Evolutionary conservation across 352 stramenopile genomes (phyloP).

Genomic region (Phytophthora cryptogea): DNA sequence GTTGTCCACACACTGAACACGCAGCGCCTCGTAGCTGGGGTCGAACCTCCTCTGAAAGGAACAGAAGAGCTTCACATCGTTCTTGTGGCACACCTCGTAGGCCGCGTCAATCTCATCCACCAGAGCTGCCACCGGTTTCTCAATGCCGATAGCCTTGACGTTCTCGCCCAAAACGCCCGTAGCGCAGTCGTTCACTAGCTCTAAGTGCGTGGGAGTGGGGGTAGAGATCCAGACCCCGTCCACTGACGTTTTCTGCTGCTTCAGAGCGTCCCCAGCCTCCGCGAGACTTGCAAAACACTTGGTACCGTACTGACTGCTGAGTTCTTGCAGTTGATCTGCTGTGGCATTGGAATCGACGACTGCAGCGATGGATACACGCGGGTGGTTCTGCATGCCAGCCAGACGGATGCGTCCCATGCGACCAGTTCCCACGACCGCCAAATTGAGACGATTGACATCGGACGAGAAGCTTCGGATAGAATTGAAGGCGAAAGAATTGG

Average conservation of each 20-base stretch:
- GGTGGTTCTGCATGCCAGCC: constrained; percentile 53
- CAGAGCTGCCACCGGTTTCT: constrained; percentile 70
- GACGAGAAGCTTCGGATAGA: constrained; percentile 17
- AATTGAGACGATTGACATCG: constrained; percentile 32
- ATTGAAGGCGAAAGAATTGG: neutral
- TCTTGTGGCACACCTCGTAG: constrained; percentile 55
- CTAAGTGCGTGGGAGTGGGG: constrained; percentile 69
- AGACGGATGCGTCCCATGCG: constrained; percentile 82
- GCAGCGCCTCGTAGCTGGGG: constrained; percentile 77
- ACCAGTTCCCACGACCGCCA: constrained; percentile 72
- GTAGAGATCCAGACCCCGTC: constrained; percentile 80
- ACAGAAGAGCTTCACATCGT: constrained; percentile 79
- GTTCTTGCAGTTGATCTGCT: constrained; percentile 15
- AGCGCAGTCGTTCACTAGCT: constrained; percentile 48
- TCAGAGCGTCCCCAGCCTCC: constrained; percentile 33
- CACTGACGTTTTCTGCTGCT: constrained; percentile 24
- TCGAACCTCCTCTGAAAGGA: constrained; percentile 94
- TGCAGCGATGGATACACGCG: constrained; percentile 57
- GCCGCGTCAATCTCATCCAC: constrained; percentile 65
- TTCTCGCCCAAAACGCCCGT: constrained; percentile 14
- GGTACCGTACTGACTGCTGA: constrained; percentile 52
- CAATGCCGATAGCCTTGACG: constrained; percentile 64
- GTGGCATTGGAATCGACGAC: constrained; percentile 58
- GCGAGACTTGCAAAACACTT: constrained; percentile 43
- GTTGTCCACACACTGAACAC: constrained; percentile 48